A percentile compares a stretch with the other conserved stretches of the same genome.
phyloP scores from a whole-genome alignment of 371 early-diverging fungal genomes.

The Enterospora canceri region DNA sequence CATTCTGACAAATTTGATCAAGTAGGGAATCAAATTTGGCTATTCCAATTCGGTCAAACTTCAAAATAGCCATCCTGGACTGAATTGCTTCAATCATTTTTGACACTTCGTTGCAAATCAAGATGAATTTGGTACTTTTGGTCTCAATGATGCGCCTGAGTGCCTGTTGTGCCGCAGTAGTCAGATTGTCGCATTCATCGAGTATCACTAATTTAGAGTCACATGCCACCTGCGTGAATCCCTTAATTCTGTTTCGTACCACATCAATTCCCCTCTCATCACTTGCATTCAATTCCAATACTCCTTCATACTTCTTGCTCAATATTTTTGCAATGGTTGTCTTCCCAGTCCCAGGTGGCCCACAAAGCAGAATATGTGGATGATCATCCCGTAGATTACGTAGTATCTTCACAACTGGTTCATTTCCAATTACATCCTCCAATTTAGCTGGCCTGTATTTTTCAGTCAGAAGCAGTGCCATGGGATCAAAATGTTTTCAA shows the following conservation, averaged over 20 bases:
- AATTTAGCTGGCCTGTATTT: constrained; percentile 77
- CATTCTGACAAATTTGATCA: constrained; percentile 66
- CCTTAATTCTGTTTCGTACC: constrained; percentile 83
- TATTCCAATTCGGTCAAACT: constrained; percentile 67
- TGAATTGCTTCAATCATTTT: constrained; percentile 98
- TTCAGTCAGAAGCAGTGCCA: constrained; percentile 61
- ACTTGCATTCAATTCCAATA: constrained; percentile 87
- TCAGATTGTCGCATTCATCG: constrained; percentile 78
- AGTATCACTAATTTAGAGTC: constrained; percentile 66
- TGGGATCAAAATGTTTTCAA: constrained; percentile 2
- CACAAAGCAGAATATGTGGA: constrained; percentile 85
- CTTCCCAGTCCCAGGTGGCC: constrained; percentile 94
- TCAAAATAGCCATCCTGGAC: constrained; percentile 81
- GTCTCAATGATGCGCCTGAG: constrained; percentile 89
- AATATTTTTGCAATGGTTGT: constrained; percentile 84
- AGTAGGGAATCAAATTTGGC: constrained; percentile 66
- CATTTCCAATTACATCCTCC: constrained; percentile 83
- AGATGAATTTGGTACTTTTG: constrained; percentile 77
- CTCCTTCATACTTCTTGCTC: constrained; percentile 68
- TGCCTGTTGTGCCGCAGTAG: constrained; percentile 63
- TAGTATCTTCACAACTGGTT: constrained; percentile 72
- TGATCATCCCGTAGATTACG: constrained; percentile 71
- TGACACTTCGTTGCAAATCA: constrained; percentile 84
- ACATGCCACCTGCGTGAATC: constrained; percentile 59
- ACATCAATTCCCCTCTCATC: constrained; percentile 96